phyloP scores from a whole-genome alignment of 1,139 yeast genomes.

The Suhomyces bokatorum region DNA sequence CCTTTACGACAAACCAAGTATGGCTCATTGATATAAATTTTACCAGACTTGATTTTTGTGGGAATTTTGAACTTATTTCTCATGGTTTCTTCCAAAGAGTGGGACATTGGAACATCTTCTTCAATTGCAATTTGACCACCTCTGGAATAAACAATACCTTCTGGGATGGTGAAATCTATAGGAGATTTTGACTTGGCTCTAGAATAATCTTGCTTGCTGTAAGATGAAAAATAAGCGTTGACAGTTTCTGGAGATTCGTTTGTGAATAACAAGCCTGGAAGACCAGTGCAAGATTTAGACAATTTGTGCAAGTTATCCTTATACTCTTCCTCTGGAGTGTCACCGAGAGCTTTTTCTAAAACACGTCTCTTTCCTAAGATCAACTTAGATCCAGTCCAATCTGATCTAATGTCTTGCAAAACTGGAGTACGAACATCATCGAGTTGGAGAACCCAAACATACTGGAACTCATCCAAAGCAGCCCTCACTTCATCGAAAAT shows the following conservation, averaged over 20 bases:
- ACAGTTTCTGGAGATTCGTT: constrained; percentile 84
- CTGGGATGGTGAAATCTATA: constrained; percentile 79
- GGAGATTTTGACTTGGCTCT: constrained; percentile 89
- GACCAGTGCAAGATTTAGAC: constrained; percentile 61
- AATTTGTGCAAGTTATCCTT: constrained; percentile 77
- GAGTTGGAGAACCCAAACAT: constrained; percentile 81
- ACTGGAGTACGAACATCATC: constrained; percentile 97
- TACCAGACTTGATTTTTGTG: constrained; percentile 86
- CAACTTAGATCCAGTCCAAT: constrained; percentile 88
- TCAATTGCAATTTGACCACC: constrained; percentile 90
- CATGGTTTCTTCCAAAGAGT: constrained; percentile 88
- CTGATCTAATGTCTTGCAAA: constrained; percentile 85
- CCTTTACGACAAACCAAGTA: constrained; percentile 81
- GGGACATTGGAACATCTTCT: constrained; percentile 96
- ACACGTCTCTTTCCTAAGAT: constrained; percentile 92
- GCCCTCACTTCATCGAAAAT: constrained; percentile 88
- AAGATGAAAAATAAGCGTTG: constrained; percentile 76
- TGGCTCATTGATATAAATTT: constrained; percentile 73
- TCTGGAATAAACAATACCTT: constrained; percentile 87
- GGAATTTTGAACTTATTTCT: constrained; percentile 90
- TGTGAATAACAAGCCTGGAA: constrained; percentile 85
- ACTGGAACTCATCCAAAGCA: constrained; percentile 73
- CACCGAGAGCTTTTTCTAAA: constrained; percentile 88
- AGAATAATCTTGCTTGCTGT: constrained; percentile 78
- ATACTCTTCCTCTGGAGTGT: constrained; percentile 84